Percentiles rank a stretch among this genome's conserved stretches.
Evolutionary conservation across 1,284 basidiomycete species (phyloP).

Genomic region (Tetrapyrgos nigripes): DNA sequence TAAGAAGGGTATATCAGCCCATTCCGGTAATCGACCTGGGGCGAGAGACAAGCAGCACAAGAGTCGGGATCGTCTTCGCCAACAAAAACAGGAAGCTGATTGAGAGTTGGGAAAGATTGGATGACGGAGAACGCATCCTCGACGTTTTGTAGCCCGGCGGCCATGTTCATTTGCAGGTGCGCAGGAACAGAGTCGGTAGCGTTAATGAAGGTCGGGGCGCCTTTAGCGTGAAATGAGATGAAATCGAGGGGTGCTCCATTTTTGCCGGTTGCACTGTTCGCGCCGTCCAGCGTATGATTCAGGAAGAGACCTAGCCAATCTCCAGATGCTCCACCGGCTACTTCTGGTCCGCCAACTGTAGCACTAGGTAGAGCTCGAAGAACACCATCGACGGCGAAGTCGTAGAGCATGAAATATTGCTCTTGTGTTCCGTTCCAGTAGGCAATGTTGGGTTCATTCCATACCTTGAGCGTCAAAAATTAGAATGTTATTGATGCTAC

Average conservation of each 20-base stretch:
- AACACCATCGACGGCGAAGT: slow-evolving; percentile 20
- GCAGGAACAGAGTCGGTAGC: slow-evolving; percentile 17
- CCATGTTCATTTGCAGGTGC: slow-evolving; percentile 23
- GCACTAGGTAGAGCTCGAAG: slow-evolving; percentile 20
- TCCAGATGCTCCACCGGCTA: slow-evolving; percentile 19
- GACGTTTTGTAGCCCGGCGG: slow-evolving; percentile 17
- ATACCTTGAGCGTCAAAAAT: slow-evolving; percentile 17
- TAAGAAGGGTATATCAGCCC: slow-evolving; percentile 22
- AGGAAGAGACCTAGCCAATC: slow-evolving; percentile 22
- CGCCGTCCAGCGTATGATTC: slow-evolving; percentile 18
- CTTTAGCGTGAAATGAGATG: slow-evolving; percentile 23
- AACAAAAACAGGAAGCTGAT: slow-evolving; percentile 19
- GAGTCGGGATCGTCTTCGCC: slow-evolving; percentile 22
- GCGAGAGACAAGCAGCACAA: slow-evolving; percentile 18
- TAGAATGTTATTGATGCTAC: background rate
- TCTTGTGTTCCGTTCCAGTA: slow-evolving; percentile 23
- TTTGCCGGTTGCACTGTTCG: slow-evolving; percentile 15
- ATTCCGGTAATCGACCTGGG: slow-evolving; percentile 20
- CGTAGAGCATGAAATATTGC: slow-evolving; percentile 22
- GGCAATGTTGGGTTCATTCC: slow-evolving; percentile 22
- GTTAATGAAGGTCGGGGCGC: slow-evolving; percentile 19
- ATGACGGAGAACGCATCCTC: slow-evolving; percentile 22
- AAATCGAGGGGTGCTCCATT: slow-evolving; percentile 20
- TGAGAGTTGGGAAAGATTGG: slow-evolving; percentile 19
- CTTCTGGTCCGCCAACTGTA: slow-evolving; percentile 20